Evolutionary conservation across 2,329 filamentous ascomycete genomes (phyloP).

Genomic region (Alternaria brassicicola): DNA sequence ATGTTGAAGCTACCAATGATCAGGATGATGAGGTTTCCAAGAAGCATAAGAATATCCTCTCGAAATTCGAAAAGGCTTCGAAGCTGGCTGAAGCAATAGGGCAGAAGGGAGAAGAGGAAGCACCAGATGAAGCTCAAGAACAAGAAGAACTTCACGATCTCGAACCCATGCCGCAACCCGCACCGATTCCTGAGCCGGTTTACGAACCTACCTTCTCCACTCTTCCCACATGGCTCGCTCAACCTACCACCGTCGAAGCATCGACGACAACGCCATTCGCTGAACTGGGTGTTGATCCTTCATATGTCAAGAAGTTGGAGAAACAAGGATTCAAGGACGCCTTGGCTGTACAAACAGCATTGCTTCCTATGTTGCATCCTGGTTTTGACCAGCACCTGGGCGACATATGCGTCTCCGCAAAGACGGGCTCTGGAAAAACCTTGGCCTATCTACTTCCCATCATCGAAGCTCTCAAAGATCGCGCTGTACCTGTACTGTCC

Average conservation of each 20-base stretch:
- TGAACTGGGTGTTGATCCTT: conserved; percentile 66
- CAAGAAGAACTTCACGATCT: conserved; percentile 69
- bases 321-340: conserved; percentile 73
- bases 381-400: conserved; percentile 66
- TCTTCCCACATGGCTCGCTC: conserved; percentile 79
- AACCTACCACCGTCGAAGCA: conserved; percentile 72
- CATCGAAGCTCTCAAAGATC: conserved; percentile 73
- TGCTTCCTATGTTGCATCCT: conserved; percentile 79
- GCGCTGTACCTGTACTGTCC: conserved; percentile 69
- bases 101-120: conserved; percentile 20
- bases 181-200: conserved; percentile 62
- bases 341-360: conserved; percentile 78
- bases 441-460: conserved; percentile 89
- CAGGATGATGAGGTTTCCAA: conserved; percentile 40
- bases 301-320: conserved; percentile 66
- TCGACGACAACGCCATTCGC: conserved; percentile 66
- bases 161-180: conserved; percentile 80
- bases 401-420: conserved; percentile 88
- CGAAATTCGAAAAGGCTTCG: conserved; percentile 54
- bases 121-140: conserved; percentile 45
- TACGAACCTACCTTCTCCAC: conserved; percentile 74
- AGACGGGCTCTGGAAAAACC: conserved; percentile 95
- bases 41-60: conserved; percentile 50
- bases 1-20: conserved; percentile 24
- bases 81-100: conserved; percentile 35